A percentile compares a stretch with the other conserved stretches of the same genome.
Conservation (phyloP, 495 filamentous ascomycete genomes). For the Cryomyces minteri region DNA sequence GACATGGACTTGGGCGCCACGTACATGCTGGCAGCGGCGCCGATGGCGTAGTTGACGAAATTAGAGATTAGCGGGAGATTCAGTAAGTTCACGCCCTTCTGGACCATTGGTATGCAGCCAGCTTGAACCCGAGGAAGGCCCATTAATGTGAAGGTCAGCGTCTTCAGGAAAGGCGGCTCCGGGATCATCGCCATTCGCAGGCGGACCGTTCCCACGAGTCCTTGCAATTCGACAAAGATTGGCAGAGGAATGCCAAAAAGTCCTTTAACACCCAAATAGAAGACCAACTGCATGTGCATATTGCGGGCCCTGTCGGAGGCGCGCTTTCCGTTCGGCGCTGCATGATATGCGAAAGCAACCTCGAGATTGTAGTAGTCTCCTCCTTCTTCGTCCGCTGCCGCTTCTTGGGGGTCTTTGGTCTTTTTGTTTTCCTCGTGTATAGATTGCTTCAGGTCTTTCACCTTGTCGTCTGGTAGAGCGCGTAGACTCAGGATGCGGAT, state of each 20-base stretch:
- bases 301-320: constrained; percentile 69
- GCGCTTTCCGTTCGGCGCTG: constrained; percentile 47
- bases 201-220: constrained; percentile 72
- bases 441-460: constrained; percentile 58
- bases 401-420: constrained; percentile 69
- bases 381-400: constrained; percentile 76
- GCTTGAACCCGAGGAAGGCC: constrained; percentile 77
- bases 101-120: constrained; percentile 80
- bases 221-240: constrained; percentile 72
- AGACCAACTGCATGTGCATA: constrained; percentile 88
- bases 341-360: constrained; percentile 84
- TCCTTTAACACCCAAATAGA: constrained; percentile 75
- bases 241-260: constrained; percentile 79
- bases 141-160: constrained; percentile 83
- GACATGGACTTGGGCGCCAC: constrained; percentile 94
- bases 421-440: constrained; percentile 63
- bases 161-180: constrained; percentile 78
- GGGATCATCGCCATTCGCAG: constrained; percentile 71
- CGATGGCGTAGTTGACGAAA: constrained; percentile 94
- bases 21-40: constrained; percentile 69
- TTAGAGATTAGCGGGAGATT: constrained; percentile 88
- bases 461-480: constrained; percentile 66
- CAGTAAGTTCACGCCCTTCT: constrained; percentile 74
- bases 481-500: constrained; percentile 78
- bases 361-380: constrained; percentile 92